A percentile compares a stretch with the other conserved stretches of the same genome.
Conservation (phyloP, 306 rosid genomes). For the Erythrophleum fordii region DNA sequence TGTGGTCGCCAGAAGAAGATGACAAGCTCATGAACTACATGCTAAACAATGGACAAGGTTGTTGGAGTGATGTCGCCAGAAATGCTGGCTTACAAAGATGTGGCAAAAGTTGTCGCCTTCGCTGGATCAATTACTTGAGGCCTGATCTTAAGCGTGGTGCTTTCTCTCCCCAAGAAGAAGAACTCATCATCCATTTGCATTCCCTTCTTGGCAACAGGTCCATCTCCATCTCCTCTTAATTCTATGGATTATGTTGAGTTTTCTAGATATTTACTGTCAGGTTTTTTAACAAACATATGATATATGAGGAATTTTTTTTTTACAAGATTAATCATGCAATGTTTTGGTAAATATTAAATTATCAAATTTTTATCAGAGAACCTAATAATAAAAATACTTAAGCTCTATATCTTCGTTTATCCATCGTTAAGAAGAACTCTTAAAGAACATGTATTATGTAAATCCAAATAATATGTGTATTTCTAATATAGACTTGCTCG, state of each 20-base stretch:
- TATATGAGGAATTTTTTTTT: background rate
- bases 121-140: constrained; percentile 84
- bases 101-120: constrained; percentile 82
- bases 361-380: too few species aligned
- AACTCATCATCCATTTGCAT: constrained; percentile 71
- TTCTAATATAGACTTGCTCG: background rate
- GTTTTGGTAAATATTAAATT: too few species aligned
- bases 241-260: background rate
- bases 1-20: constrained; percentile 90
- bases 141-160: constrained; percentile 86
- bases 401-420: background rate
- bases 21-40: constrained; percentile 75
- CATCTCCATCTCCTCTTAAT: background rate
- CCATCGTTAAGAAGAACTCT: background rate
- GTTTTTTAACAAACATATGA: background rate
- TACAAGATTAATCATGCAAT: background rate
- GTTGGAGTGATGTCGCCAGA: constrained; percentile 85
- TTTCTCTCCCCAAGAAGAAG: constrained; percentile 76
- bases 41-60: constrained; percentile 80
- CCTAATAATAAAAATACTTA: too few species aligned
- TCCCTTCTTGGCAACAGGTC: constrained; percentile 86
- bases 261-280: background rate
- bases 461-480: background rate
- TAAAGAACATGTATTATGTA: background rate
- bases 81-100: constrained; percentile 80